Conservation (phyloP, 345 rosid genomes). For the Brassica nigra region DNA sequence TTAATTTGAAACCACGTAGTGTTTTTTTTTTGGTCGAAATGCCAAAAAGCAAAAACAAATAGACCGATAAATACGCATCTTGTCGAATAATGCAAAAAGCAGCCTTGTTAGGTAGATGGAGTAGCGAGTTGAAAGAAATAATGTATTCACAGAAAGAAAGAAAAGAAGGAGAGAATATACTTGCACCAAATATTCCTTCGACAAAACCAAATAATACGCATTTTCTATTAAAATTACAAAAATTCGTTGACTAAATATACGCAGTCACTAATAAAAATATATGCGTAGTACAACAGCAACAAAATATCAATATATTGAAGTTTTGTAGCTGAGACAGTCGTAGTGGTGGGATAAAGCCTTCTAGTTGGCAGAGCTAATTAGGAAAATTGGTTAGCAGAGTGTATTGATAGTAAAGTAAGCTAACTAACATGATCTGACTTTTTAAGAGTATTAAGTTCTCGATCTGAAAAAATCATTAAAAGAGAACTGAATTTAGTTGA, state of each 20-base stretch:
- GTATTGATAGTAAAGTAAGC: neutral
- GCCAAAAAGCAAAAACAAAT: neutral
- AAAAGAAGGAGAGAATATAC: neutral
- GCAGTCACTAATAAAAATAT: neutral
- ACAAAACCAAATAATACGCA: neutral
- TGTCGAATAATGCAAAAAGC: neutral
- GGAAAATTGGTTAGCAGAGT: neutral
- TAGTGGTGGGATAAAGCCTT: neutral
- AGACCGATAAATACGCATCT: neutral
- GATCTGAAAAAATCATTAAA: too few species aligned
- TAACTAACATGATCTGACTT: neutral
- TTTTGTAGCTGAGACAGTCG: neutral
- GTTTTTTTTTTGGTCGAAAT: neutral
- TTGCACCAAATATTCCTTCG: neutral
- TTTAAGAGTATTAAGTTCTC: neutral
- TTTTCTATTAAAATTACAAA: neutral
- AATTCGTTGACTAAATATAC: neutral
- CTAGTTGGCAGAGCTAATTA: neutral
- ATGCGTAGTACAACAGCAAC: neutral
- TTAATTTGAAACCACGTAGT: neutral
- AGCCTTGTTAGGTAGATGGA: neutral
- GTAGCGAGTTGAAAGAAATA: too few species aligned
- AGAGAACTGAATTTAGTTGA: too few species aligned
- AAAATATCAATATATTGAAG: too few species aligned
- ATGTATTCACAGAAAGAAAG: neutral